Percentiles rank a stretch among this genome's conserved stretches.
Evolutionary conservation across 1,284 basidiomycete species (phyloP).

Genomic region (Ceratobasidium sp.): DNA sequence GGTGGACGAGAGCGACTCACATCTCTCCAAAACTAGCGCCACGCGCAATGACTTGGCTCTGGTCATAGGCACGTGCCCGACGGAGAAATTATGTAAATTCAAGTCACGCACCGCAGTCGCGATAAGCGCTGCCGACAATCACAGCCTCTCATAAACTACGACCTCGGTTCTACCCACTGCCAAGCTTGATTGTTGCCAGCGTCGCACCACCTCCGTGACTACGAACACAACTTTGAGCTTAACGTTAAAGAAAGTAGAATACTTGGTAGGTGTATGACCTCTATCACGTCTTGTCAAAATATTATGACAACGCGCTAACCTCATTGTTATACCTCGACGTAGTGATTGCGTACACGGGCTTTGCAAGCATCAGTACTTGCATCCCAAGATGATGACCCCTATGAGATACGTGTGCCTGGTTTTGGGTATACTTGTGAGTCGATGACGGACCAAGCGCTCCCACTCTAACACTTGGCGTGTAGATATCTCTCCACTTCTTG

Average conservation of each 20-base stretch:
- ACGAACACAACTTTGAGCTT: neutral
- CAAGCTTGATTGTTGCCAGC: constrained; percentile 11
- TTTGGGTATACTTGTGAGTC: constrained; percentile 73
- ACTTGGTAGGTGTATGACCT: neutral
- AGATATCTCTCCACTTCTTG: constrained; percentile 59
- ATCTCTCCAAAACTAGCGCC: constrained; percentile 13
- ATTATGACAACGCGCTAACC: constrained; percentile 1
- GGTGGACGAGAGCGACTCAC: constrained; percentile 19
- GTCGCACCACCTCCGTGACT: neutral
- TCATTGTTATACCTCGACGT: neutral
- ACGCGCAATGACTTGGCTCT: constrained; percentile 17
- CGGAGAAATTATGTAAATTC: constrained; percentile 17
- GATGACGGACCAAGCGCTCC: no score
- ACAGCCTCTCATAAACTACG: constrained; percentile 1
- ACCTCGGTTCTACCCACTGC: constrained; percentile 11
- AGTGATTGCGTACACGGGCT: neutral
- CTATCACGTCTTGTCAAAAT: neutral
- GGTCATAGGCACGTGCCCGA: constrained; percentile 12
- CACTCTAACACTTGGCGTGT: constrained; percentile 7
- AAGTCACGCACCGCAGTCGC: constrained; percentile 16
- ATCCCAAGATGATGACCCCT: constrained; percentile 76
- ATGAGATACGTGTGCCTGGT: constrained; percentile 79
- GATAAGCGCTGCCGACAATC: constrained; percentile 23
- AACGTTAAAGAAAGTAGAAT: neutral
- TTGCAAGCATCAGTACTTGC: constrained; percentile 14